These are phyloP conservation scores for Xenoacremonium recifei DNA, from an alignment of 2,329 filamentous ascomycete species.

Conservation along the genomic window DNA sequence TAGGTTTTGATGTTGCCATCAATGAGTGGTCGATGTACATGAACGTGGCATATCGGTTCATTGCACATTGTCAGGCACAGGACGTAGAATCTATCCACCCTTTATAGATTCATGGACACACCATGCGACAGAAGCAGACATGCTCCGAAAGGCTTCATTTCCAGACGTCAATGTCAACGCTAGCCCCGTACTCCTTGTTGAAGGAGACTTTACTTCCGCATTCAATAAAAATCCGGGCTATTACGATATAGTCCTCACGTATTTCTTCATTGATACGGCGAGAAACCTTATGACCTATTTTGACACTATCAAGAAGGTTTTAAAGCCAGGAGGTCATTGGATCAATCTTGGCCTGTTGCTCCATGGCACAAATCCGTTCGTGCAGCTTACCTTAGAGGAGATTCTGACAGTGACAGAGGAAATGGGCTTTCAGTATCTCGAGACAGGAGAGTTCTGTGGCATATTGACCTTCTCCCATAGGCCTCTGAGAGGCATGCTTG, in stretches of 20 bases:
- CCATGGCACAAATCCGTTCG: slow-evolving; percentile 52
- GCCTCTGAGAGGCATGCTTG: slow-evolving; percentile 44
- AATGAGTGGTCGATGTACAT: slow-evolving; percentile 61
- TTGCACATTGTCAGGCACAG: slow-evolving; percentile 32
- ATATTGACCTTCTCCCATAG: slow-evolving; percentile 39
- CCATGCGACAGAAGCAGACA: slow-evolving; percentile 46
- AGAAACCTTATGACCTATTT: slow-evolving; percentile 55
- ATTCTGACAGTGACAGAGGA: slow-evolving; percentile 45
- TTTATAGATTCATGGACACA: slow-evolving; percentile 59
- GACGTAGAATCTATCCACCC: slow-evolving; percentile 41
- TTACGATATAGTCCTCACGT: slow-evolving; percentile 52
- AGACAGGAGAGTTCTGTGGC: slow-evolving; percentile 40
- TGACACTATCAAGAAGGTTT: slow-evolving; percentile 48
- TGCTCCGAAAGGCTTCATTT: slow-evolving; percentile 44
- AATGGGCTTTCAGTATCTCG: slow-evolving; percentile 51
- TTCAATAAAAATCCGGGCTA: slow-evolving; percentile 26
- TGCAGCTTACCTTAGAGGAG: slow-evolving; percentile 56
- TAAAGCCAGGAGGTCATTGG: slow-evolving; percentile 50
- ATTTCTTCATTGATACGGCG: slow-evolving; percentile 62
- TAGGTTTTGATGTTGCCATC: slow-evolving; percentile 49
- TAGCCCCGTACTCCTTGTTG: slow-evolving; percentile 44
- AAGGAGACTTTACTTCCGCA: slow-evolving; percentile 54
- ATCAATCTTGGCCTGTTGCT: slow-evolving; percentile 56
- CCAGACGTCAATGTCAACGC: slow-evolving; percentile 39
- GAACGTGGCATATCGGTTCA: slow-evolving; percentile 52